These are phyloP conservation scores for Metrosideros polymorpha DNA, from an alignment of 441 rosid genomes.

Conservation along the genomic window DNA sequence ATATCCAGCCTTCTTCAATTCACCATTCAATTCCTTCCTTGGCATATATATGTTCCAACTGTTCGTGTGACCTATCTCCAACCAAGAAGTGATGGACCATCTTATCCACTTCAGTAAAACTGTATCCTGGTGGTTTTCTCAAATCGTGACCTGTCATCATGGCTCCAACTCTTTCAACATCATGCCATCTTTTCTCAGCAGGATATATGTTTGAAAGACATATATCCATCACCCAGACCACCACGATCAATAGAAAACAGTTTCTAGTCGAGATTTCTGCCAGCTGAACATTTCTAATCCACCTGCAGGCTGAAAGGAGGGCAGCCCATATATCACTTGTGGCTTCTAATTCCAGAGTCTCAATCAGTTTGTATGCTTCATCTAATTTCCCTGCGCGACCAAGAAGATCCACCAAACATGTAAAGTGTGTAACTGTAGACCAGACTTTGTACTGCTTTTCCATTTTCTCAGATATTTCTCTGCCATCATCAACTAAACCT, in stretches of 20 bases:
- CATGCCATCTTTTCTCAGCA: slow-evolving; percentile 20
- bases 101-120: slow-evolving; percentile 16
- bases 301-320: slow-evolving; percentile 5
- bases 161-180: slow-evolving; percentile 19
- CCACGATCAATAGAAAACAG: not conserved
- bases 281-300: slow-evolving; percentile 8
- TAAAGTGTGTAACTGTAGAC: not conserved
- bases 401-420: slow-evolving; percentile 12
- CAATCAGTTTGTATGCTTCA: slow-evolving; percentile 1
- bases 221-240: slow-evolving; percentile 12
- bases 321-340: slow-evolving; percentile 6
- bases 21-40: slow-evolving; percentile 7
- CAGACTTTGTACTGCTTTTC: not conserved
- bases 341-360: not conserved
- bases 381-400: not conserved
- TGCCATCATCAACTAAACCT: slow-evolving; percentile 7
- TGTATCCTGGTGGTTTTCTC: slow-evolving; percentile 14
- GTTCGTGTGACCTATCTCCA: slow-evolving; percentile 17
- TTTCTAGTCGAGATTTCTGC: slow-evolving; percentile 15
- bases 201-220: slow-evolving; percentile 20
- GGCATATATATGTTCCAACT: not conserved
- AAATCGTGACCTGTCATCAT: slow-evolving; percentile 12
- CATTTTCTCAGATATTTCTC: slow-evolving; percentile 4
- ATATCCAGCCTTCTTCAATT: slow-evolving; percentile 3
- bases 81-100: slow-evolving; percentile 9